phyloP scores from a whole-genome alignment of 257 asterid genomes.

The Misopates orontium region DNA sequence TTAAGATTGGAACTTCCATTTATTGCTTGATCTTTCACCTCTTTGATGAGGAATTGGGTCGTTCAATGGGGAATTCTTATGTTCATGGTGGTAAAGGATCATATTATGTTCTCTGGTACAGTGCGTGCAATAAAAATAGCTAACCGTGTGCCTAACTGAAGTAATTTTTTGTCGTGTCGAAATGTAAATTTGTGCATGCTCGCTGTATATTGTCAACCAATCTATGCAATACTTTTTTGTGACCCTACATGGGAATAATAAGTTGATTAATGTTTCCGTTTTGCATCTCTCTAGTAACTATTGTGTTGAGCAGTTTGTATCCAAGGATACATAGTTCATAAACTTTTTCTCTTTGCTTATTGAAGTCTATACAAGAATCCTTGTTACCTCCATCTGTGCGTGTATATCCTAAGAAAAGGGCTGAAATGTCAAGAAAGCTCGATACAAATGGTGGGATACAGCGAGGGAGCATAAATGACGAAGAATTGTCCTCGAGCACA shows the following conservation, averaged over 20 bases:
- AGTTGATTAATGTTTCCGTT: not conserved
- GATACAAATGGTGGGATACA: conserved; percentile 40
- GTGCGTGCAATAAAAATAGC: not conserved
- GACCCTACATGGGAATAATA: conserved; percentile 7
- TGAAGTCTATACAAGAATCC: conserved; percentile 86
- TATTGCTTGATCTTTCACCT: not conserved
- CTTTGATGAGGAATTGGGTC: conserved; percentile 1
- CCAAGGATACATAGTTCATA: conserved; percentile 4
- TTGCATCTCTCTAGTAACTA: conserved; percentile 4
- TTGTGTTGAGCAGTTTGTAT: conserved; percentile 13
- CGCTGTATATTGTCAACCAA: not conserved
- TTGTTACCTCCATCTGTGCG: conserved; percentile 83
- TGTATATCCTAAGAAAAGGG: conserved; percentile 59
- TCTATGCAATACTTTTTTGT: not conserved
- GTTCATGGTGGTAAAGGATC: conserved; percentile 2
- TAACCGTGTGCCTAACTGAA: not conserved
- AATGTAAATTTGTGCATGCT: not conserved
- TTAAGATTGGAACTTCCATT: not conserved
- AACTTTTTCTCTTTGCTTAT: conserved; percentile 5
- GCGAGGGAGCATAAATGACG: conserved; percentile 23
- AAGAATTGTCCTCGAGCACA: conserved; percentile 27
- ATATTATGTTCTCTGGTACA: too few relatives aligned
- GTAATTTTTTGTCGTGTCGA: not conserved
- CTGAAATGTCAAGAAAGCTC: conserved; percentile 33
- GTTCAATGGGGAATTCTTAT: not conserved